phyloP scores from a whole-genome alignment of 1,284 basidiomycete species.

The Puccinia coronata region DNA sequence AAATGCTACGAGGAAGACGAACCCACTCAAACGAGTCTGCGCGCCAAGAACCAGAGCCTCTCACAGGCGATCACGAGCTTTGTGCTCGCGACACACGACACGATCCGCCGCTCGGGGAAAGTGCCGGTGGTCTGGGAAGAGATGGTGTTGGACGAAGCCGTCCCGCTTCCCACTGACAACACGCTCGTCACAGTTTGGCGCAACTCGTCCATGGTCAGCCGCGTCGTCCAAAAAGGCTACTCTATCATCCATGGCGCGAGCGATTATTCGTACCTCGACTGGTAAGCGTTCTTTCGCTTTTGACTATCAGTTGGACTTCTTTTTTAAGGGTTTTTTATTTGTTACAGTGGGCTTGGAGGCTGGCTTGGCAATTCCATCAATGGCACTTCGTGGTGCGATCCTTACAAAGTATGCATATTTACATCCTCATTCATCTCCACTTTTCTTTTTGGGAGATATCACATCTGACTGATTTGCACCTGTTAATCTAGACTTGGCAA shows the following conservation, averaged over 20 bases:
- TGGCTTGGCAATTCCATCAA: conserved; percentile 70
- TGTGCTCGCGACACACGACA: conserved; percentile 64
- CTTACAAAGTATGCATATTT: conserved; percentile 71
- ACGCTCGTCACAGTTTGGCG: conserved; percentile 76
- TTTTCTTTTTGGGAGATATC: neutral
- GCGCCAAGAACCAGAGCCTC: conserved; percentile 64
- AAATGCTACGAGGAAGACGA: conserved; percentile 62
- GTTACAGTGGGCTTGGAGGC: conserved; percentile 72
- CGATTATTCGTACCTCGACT: conserved; percentile 19
- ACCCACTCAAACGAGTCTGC: conserved; percentile 65
- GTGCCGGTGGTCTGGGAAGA: conserved; percentile 74
- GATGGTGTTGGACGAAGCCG: conserved; percentile 70
- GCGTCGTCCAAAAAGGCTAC: conserved; percentile 67
- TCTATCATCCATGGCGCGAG: conserved; percentile 67
- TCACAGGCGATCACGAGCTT: conserved; percentile 69
- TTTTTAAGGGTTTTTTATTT: neutral
- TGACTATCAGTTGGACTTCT: conserved; percentile 61
- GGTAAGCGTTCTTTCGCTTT: conserved; percentile 36
- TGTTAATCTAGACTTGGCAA: conserved; percentile 65
- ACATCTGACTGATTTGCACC: neutral
- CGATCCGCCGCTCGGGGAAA: conserved; percentile 63
- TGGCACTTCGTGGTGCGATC: conserved; percentile 69
- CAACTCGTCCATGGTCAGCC: conserved; percentile 65
- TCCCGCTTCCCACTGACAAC: conserved; percentile 66
- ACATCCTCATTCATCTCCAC: neutral